These are phyloP conservation scores for Chrysopogon serrulatus DNA, from an alignment of 176 grass and related monocot genomes.

Conservation along the genomic window DNA sequence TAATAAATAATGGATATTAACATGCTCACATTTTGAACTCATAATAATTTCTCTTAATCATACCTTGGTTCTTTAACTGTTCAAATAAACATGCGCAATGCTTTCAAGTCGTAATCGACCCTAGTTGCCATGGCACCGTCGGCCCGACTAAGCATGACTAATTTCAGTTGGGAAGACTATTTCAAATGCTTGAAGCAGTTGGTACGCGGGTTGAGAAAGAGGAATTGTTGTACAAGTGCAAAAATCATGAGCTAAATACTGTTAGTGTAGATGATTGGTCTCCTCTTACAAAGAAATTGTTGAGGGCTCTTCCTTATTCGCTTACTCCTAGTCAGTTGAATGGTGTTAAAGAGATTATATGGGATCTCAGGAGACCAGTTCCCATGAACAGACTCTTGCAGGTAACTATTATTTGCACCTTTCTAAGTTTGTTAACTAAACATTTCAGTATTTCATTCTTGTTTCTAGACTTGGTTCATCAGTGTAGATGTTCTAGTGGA, in stretches of 20 bases:
- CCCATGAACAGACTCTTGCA: conserved; percentile 97
- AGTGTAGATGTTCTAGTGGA: background rate
- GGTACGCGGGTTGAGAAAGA: conserved; percentile 73
- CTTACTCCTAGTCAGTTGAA: conserved; percentile 82
- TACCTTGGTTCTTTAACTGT: background rate
- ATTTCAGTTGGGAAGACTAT: conserved; percentile 81
- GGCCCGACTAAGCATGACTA: too few relatives aligned
- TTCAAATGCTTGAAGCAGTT: conserved; percentile 94
- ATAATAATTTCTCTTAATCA: conserved; percentile 6
- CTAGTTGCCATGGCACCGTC: background rate
- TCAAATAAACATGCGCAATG: background rate
- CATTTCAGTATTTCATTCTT: conserved; percentile 14
- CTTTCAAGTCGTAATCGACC: background rate
- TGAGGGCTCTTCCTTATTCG: conserved; percentile 74
- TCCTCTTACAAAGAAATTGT: conserved; percentile 59
- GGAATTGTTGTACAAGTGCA: conserved; percentile 67
- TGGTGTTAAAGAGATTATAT: conserved; percentile 97
- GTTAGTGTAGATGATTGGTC: conserved; percentile 57
- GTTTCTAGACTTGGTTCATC: conserved; percentile 16
- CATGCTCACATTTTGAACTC: conserved; percentile 12
- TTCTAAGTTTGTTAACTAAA: conserved; percentile 22
- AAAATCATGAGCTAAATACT: conserved; percentile 69
- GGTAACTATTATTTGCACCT: conserved; percentile 41
- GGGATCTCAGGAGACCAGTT: conserved; percentile 88
- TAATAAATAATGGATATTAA: background rate